Conservation (phyloP, 1,284 basidiomycete genomes). For the Puccinia novopanici region DNA sequence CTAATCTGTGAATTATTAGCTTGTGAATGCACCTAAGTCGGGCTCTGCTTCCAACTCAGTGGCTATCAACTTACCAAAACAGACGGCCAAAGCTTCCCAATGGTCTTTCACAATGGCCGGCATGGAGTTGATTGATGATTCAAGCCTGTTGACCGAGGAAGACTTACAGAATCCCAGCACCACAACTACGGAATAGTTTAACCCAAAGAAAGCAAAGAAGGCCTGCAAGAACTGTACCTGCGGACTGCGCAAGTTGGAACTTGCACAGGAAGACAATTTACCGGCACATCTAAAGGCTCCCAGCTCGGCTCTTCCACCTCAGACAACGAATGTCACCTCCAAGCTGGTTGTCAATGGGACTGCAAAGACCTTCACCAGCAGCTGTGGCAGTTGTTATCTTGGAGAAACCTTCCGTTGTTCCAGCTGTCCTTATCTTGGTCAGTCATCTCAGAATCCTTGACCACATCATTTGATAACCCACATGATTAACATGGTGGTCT, state of each 20-base stretch:
- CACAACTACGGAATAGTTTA: slow-evolving; percentile 67
- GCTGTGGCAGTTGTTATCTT: slow-evolving; percentile 96
- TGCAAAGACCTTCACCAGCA: slow-evolving; percentile 82
- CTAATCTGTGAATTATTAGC: neutral
- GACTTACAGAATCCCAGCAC: slow-evolving; percentile 70
- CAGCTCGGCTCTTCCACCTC: slow-evolving; percentile 66
- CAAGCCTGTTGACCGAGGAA: slow-evolving; percentile 71
- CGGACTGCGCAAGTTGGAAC: slow-evolving; percentile 86
- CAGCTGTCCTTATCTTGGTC: slow-evolving; percentile 92
- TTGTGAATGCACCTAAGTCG: slow-evolving; percentile 30
- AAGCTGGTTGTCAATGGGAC: slow-evolving; percentile 65
- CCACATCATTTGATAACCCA: neutral
- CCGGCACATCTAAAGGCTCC: slow-evolving; percentile 66
- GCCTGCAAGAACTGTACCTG: slow-evolving; percentile 94
- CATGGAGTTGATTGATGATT: slow-evolving; percentile 67
- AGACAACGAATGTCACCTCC: slow-evolving; percentile 60
- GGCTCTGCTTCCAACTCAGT: slow-evolving; percentile 14
- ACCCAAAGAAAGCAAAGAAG: slow-evolving; percentile 64
- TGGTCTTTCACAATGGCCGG: slow-evolving; percentile 40
- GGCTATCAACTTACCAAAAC: slow-evolving; percentile 32
- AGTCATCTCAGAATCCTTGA: slow-evolving; percentile 58
- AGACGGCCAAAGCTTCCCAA: slow-evolving; percentile 35
- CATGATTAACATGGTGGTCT: slow-evolving; percentile 54
- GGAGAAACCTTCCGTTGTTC: slow-evolving; percentile 97
- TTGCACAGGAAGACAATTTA: slow-evolving; percentile 66